Evolutionary conservation across 2,329 filamentous ascomycete species (phyloP).

Genomic region (Ceratocystis huliohia): DNA sequence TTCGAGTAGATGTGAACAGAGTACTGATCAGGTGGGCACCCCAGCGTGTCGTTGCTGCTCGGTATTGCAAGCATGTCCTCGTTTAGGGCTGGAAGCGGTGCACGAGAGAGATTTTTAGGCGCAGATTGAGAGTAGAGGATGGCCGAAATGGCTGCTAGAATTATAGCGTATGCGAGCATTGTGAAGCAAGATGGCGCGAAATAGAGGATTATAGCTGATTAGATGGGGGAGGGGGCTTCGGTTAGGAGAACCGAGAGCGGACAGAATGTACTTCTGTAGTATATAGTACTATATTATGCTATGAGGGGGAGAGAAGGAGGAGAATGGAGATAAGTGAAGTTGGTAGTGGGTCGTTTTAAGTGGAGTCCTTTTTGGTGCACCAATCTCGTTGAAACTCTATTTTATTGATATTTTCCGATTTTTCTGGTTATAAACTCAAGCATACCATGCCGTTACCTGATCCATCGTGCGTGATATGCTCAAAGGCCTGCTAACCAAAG

Average conservation of each 20-base stretch:
- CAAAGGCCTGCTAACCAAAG: too few relatives aligned
- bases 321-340: not conserved
- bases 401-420: not conserved
- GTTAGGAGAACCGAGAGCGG: not conserved
- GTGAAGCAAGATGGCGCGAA: not conserved
- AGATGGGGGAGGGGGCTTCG: not conserved
- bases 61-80: conserved; percentile 41
- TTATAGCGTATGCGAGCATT: conserved; percentile 24
- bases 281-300: too few relatives aligned
- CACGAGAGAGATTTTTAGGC: conserved; percentile 30
- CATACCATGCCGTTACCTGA: too few relatives aligned
- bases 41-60: conserved; percentile 28
- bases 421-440: not conserved
- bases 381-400: not conserved
- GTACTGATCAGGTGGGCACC: conserved; percentile 34
- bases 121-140: conserved; percentile 34
- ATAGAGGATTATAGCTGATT: not conserved
- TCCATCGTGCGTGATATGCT: too few relatives aligned
- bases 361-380: not conserved
- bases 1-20: conserved; percentile 32
- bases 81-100: conserved; percentile 36
- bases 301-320: too few relatives aligned
- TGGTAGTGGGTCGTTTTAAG: not conserved
- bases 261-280: too few relatives aligned
- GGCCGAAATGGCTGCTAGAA: conserved; percentile 32